phyloP scores from a whole-genome alignment of 345 rosid species.

The Triadica sebifera region DNA sequence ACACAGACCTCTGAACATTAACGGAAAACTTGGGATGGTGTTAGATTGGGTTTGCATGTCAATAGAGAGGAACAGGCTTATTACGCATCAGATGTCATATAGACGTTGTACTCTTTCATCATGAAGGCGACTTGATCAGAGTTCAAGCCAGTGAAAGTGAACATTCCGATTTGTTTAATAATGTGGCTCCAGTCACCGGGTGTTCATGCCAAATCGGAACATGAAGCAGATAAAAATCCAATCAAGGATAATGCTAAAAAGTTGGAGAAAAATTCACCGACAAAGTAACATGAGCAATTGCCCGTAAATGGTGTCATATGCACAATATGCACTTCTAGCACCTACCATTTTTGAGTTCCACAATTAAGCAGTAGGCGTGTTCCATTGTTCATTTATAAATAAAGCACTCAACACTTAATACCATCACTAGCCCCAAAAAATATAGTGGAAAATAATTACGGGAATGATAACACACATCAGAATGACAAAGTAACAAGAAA shows the following conservation, averaged over 20 bases:
- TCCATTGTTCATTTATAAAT: not conserved
- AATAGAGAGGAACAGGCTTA: not conserved
- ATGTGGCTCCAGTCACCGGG: slow-evolving; percentile 66
- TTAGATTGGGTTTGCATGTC: not conserved
- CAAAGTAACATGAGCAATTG: not conserved
- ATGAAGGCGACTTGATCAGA: slow-evolving; percentile 44
- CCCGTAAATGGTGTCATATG: not conserved
- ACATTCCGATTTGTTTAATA: slow-evolving; percentile 50
- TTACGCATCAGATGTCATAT: slow-evolving; percentile 60
- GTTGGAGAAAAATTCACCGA: not conserved
- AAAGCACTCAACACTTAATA: not conserved
- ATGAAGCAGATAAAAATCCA: not conserved
- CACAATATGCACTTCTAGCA: not conserved
- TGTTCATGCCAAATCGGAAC: slow-evolving; percentile 31
- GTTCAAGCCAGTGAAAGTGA: slow-evolving; percentile 46
- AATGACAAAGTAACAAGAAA: not conserved
- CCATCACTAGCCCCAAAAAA: not conserved
- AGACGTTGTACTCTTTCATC: slow-evolving; percentile 51
- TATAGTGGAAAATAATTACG: not conserved
- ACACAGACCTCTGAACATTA: not conserved
- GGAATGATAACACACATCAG: not conserved
- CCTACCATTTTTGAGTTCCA: slow-evolving; percentile 2
- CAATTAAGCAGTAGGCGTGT: not conserved
- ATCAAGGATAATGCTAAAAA: not conserved
- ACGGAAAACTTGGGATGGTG: not conserved